Evolutionary conservation across 345 rosid genomes (phyloP).

Genomic region (Arabis alpina): DNA sequence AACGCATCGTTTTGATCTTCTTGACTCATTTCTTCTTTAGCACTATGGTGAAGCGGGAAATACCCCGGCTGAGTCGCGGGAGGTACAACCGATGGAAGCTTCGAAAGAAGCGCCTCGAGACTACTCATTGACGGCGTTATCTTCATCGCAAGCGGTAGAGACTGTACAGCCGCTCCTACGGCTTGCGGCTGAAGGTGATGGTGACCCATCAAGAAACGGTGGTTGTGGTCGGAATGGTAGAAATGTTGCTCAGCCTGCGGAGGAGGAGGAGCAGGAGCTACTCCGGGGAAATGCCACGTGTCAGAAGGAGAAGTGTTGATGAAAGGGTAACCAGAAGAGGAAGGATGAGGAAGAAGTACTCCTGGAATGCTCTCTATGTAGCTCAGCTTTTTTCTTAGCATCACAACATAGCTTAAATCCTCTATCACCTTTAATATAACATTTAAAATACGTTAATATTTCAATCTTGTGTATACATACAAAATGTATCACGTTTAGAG

Average conservation of each 20-base stretch:
- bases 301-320: constrained; percentile 51
- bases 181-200: constrained; percentile 27
- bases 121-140: constrained; percentile 95
- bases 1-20: constrained; percentile 40
- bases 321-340: constrained; percentile 71
- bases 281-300: constrained; percentile 60
- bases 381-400: constrained; percentile 80
- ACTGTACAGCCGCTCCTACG: constrained; percentile 16
- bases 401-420: constrained; percentile 82
- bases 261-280: constrained; percentile 40
- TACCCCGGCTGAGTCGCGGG: constrained; percentile 43
- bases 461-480: neutral
- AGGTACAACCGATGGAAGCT: constrained; percentile 91
- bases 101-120: constrained; percentile 93
- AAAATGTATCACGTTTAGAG: neutral
- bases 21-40: constrained; percentile 57
- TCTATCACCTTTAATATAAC: constrained; percentile 63
- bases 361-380: constrained; percentile 95
- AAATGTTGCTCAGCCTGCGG: constrained; percentile 46
- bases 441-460: neutral
- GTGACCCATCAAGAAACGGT: constrained; percentile 30
- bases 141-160: constrained; percentile 48
- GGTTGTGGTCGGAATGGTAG: constrained; percentile 39
- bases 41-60: constrained; percentile 40
- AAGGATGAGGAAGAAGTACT: constrained; percentile 91